phyloP scores from a whole-genome alignment of 2,329 filamentous ascomycete genomes.

The Fusarium multiceps region DNA sequence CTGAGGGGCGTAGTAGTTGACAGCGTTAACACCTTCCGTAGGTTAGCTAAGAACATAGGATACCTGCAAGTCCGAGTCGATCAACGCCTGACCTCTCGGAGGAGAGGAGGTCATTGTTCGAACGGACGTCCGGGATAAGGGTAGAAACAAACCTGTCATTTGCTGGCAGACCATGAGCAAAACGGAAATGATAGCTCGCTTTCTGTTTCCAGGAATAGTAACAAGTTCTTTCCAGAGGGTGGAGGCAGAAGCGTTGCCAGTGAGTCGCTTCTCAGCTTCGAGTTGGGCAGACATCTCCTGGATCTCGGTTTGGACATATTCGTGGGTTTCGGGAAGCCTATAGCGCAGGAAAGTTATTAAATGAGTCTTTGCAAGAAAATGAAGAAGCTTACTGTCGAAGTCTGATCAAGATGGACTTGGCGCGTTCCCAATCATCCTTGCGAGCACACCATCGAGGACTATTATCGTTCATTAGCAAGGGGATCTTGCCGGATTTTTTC shows the following conservation, averaged over 20 bases:
- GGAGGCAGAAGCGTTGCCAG: constrained; percentile 63
- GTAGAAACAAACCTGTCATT: constrained; percentile 62
- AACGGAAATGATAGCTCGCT: constrained; percentile 72
- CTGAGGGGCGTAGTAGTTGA: constrained; percentile 74
- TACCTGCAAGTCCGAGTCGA: neutral
- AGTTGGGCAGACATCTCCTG: constrained; percentile 70
- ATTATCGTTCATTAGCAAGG: constrained; percentile 47
- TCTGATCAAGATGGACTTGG: constrained; percentile 64
- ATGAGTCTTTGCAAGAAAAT: too few relatives aligned
- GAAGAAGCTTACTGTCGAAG: constrained; percentile 54
- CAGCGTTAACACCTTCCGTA: constrained; percentile 57
- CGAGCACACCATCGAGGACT: constrained; percentile 76
- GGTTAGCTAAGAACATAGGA: neutral
- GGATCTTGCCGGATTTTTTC: neutral
- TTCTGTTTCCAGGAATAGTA: constrained; percentile 69
- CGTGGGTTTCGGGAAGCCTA: constrained; percentile 63
- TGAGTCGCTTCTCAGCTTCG: constrained; percentile 69
- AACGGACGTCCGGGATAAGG: neutral
- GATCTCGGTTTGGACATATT: constrained; percentile 69
- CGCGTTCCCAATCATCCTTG: constrained; percentile 74
- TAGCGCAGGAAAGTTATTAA: constrained; percentile 3
- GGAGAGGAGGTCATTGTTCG: neutral
- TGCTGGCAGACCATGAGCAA: constrained; percentile 74
- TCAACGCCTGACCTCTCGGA: neutral
- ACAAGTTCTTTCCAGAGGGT: constrained; percentile 74